A percentile compares a stretch with the other conserved stretches of the same genome.
Evolutionary conservation across 1,284 basidiomycete species (phyloP).

Genomic region (Termitomyces sp.): DNA sequence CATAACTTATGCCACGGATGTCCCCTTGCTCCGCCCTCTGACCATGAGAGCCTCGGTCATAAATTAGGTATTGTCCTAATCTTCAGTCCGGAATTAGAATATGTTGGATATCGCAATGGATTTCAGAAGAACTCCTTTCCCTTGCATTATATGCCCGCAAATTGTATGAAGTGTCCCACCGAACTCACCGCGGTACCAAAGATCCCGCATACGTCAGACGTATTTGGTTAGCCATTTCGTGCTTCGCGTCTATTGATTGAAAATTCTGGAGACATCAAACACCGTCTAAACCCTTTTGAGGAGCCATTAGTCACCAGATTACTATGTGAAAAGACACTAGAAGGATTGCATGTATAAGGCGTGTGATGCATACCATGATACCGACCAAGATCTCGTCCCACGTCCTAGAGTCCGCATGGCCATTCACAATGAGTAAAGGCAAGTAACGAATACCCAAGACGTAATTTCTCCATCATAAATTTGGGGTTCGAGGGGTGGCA

Average conservation of each 20-base stretch:
- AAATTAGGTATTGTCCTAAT: background rate
- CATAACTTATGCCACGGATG: background rate
- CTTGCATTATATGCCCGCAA: background rate
- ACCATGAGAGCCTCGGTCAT: background rate
- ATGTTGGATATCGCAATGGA: background rate
- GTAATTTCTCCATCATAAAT: background rate
- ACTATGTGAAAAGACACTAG: background rate
- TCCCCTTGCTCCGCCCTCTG: background rate
- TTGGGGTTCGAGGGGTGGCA: no score
- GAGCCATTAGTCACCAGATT: background rate
- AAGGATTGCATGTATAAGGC: background rate
- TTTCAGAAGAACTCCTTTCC: background rate
- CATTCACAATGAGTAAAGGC: background rate
- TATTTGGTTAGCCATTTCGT: background rate
- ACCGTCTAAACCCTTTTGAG: background rate
- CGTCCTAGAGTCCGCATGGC: no score
- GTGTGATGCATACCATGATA: no score
- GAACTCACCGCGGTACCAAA: background rate
- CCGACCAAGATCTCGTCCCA: no score
- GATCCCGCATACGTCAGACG: background rate
- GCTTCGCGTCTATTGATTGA: background rate
- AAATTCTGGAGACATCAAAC: background rate
- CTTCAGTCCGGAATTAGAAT: background rate
- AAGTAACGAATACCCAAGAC: background rate
- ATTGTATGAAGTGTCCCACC: no score